A percentile compares a stretch with the other conserved stretches of the same genome.
phyloP scores from a whole-genome alignment of 768 basidiomycete species.

The Panaeolus papilionaceus region DNA sequence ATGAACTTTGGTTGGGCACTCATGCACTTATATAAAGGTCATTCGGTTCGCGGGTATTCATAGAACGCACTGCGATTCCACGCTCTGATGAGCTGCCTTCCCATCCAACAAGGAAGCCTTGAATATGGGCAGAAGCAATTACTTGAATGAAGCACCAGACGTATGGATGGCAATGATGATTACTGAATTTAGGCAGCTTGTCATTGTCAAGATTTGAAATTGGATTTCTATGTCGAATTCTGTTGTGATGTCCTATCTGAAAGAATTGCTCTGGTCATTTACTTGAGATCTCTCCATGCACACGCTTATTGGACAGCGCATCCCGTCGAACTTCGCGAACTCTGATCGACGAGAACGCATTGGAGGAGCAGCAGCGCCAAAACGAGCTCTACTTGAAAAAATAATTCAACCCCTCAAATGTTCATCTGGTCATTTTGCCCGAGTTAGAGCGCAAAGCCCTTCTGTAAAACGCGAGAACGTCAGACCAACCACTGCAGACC shows the following conservation, averaged over 20 bases:
- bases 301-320: not conserved
- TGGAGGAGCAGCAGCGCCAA: not conserved
- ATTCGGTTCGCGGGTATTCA: constrained; percentile 12
- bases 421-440: not conserved
- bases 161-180: not conserved
- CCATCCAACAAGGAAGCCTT: not conserved
- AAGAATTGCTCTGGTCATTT: not conserved
- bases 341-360: not conserved
- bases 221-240: constrained; percentile 9
- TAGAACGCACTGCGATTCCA: constrained; percentile 1
- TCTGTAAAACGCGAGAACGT: not conserved
- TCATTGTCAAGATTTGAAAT: constrained; percentile 9
- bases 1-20: not conserved
- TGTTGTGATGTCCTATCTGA: constrained; percentile 2
- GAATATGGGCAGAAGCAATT: not conserved
- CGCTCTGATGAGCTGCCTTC: not conserved
- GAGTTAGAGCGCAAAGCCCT: not conserved
- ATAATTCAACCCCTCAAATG: not conserved
- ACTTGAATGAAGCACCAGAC: not conserved
- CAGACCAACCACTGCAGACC: not conserved
- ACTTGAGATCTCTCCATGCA: not conserved
- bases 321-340: not conserved
- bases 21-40: not conserved
- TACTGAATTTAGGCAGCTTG: not conserved
- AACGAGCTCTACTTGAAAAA: not conserved